These are phyloP conservation scores for Penicillium pulvis DNA, from an alignment of 495 filamentous ascomycete genomes.

Conservation along the genomic window DNA sequence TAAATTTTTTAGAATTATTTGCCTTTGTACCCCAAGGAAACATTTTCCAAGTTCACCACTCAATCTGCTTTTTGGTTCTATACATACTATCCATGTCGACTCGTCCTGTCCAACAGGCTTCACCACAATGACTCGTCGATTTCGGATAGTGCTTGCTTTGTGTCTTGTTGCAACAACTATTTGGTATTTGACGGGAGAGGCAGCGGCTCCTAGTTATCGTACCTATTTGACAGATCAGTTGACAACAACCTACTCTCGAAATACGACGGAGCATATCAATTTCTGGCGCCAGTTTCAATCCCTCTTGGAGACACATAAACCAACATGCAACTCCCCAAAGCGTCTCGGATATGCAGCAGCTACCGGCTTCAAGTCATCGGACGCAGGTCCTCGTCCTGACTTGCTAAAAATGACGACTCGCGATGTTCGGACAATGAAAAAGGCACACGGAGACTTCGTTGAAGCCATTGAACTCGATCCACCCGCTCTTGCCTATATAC, in stretches of 20 bases:
- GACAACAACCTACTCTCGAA: not conserved
- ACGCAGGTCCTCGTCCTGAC: conserved; percentile 27
- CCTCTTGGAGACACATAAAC: conserved; percentile 10
- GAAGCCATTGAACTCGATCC: conserved; percentile 33
- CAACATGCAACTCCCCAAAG: conserved; percentile 15
- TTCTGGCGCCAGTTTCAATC: conserved; percentile 20
- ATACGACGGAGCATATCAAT: conserved; percentile 12
- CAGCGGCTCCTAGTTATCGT: not conserved
- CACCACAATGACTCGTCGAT: conserved; percentile 9
- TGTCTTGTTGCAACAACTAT: conserved; percentile 5
- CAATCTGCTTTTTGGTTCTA: not conserved
- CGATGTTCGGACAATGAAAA: conserved; percentile 33
- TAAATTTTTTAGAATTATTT: too few species aligned
- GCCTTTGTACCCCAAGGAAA: not conserved
- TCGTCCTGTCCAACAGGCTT: not conserved
- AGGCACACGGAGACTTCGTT: conserved; percentile 40
- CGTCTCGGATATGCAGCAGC: conserved; percentile 9
- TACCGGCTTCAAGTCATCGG: conserved; percentile 10
- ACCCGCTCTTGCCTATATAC: conserved; percentile 38
- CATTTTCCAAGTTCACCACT: not conserved
- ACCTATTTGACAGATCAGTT: not conserved
- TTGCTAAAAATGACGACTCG: conserved; percentile 32
- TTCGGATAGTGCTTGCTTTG: conserved; percentile 6
- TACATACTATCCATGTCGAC: conserved; percentile 5
- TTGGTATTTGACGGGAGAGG: conserved; percentile 10